phyloP scores from a whole-genome alignment of 78 protist genomes.

The Abeoforma whisleri region DNA sequence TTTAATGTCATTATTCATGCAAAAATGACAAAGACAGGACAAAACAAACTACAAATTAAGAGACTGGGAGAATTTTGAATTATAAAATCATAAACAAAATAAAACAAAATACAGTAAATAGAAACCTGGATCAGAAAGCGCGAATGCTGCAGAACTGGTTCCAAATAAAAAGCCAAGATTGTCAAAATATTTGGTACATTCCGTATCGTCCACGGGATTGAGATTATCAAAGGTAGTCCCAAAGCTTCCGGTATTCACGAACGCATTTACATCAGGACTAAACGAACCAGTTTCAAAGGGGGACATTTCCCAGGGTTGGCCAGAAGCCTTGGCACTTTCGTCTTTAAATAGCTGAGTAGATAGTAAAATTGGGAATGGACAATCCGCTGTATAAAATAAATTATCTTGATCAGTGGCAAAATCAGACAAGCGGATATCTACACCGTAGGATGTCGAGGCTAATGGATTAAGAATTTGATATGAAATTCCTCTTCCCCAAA shows the following conservation, averaged over 20 bases:
- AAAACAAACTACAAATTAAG: too few species aligned
- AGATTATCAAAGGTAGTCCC: constrained; percentile 6
- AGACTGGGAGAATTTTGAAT: too few species aligned
- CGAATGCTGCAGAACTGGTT: constrained; percentile 13
- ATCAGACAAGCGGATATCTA: constrained; percentile 14
- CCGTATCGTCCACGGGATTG: not conserved
- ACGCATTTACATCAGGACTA: not conserved
- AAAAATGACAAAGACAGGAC: too few species aligned
- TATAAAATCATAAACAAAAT: too few species aligned
- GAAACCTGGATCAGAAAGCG: not conserved
- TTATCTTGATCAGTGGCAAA: not conserved
- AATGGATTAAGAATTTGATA: not conserved
- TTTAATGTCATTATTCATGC: too few species aligned
- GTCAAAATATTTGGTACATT: not conserved
- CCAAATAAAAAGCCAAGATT: constrained; percentile 4
- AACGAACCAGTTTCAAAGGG: constrained; percentile 21
- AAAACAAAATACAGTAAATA: too few species aligned
- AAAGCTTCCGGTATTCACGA: not conserved
- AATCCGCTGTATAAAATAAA: not conserved
- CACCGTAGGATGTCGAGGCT: not conserved
- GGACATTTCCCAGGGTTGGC: not conserved
- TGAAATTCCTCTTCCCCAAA: not conserved
- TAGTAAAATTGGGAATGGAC: constrained; percentile 19
- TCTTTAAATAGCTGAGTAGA: not conserved
- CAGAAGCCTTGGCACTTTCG: not conserved